phyloP scores from a whole-genome alignment of 371 early-diverging fungal genomes.

The Phascolomyces articulosus region DNA sequence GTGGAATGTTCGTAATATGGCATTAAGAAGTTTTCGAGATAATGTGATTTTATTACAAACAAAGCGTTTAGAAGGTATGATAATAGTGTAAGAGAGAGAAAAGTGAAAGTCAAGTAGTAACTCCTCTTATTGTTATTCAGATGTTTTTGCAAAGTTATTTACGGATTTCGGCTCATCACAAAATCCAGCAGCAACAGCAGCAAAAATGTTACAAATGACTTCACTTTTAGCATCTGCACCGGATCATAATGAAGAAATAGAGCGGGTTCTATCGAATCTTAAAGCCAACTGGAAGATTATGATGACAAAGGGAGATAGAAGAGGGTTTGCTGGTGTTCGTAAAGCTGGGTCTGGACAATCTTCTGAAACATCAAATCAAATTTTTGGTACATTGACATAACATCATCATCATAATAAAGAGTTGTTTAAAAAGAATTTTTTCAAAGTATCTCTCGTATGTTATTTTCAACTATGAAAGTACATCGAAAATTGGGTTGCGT shows the following conservation, averaged over 20 bases:
- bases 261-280: conserved; percentile 55
- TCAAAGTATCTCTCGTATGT: no score
- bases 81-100: background rate
- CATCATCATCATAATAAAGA: background rate
- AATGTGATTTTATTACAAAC: conserved; percentile 70
- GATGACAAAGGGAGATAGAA: conserved; percentile 62
- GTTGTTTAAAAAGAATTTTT: no score
- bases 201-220: conserved; percentile 82
- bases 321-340: conserved; percentile 65
- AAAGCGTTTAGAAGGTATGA: conserved; percentile 69
- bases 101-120: no score
- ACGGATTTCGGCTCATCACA: conserved; percentile 71
- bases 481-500: no score
- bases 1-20: conserved; percentile 70
- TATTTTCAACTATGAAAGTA: no score
- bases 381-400: conserved; percentile 21
- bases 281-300: conserved; percentile 67
- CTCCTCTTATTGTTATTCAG: conserved; percentile 36
- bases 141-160: conserved; percentile 68
- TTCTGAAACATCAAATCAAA: conserved; percentile 14
- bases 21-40: conserved; percentile 72
- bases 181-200: conserved; percentile 70
- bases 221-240: conserved; percentile 65
- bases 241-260: conserved; percentile 58
- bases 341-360: conserved; percentile 16